Percentiles rank a stretch among this genome's conserved stretches.
phyloP scores from a whole-genome alignment of 352 stramenopile genomes.

The Globisporangium cystogenes region DNA sequence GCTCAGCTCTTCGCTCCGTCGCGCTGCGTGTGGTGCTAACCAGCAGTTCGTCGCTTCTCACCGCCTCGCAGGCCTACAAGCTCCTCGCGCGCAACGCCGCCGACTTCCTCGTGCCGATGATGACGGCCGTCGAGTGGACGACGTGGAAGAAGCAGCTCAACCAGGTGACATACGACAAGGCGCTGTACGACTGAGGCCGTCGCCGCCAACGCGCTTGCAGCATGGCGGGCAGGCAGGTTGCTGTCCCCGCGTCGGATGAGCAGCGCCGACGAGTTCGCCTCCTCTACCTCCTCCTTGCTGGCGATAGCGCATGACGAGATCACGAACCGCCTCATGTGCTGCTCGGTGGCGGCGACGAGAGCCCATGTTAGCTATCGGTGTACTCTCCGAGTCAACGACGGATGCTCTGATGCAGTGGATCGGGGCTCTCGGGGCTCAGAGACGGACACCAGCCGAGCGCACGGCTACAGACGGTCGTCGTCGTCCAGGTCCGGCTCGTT shows the following conservation, averaged over 20 bases:
- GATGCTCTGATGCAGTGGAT: too few relatives aligned
- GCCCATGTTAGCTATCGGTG: too few relatives aligned
- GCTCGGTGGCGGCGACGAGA: too few relatives aligned
- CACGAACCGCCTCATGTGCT: neutral
- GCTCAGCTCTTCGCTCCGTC: neutral
- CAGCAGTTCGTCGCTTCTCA: neutral
- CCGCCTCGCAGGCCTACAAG: conserved; percentile 49
- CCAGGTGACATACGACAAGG: conserved; percentile 70
- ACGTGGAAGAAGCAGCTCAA: conserved; percentile 81
- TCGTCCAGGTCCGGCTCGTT: conserved; percentile 62
- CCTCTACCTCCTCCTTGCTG: too few relatives aligned
- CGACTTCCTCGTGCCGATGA: conserved; percentile 75
- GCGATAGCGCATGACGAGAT: neutral
- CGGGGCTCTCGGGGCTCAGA: too few relatives aligned
- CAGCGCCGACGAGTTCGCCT: too few relatives aligned
- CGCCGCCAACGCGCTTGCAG: neutral
- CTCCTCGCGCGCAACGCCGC: conserved; percentile 69
- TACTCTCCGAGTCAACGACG: too few relatives aligned
- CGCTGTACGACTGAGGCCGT: conserved; percentile 63
- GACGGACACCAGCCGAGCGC: neutral
- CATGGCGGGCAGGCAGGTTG: too few relatives aligned
- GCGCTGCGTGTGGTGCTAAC: neutral
- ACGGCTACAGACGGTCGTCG: conserved; percentile 38
- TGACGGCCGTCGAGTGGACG: conserved; percentile 77
- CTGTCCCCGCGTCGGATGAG: too few relatives aligned